These are phyloP conservation scores for Kingdonia uniflora DNA, from an alignment of 164 flowering plant genomes.

Conservation along the genomic window DNA sequence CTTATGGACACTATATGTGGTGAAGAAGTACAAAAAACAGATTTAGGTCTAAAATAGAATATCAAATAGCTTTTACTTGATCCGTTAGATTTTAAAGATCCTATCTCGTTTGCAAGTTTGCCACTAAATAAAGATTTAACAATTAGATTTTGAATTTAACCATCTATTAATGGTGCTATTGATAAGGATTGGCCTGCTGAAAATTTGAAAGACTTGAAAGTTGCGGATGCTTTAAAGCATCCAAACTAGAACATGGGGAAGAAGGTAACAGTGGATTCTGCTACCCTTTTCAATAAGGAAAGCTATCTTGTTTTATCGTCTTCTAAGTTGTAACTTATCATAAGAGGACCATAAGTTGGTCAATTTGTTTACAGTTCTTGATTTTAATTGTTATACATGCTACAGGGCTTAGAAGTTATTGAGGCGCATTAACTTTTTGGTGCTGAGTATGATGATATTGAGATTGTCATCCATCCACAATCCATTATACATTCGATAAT, in stretches of 20 bases:
- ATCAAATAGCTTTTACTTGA: too few relatives aligned
- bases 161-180: conserved; percentile 5
- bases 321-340: not conserved
- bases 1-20: too few relatives aligned
- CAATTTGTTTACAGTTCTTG: too few relatives aligned
- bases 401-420: conserved; percentile 94
- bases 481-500: conserved; percentile 95
- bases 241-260: conserved; percentile 99
- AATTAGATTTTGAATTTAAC: conserved; percentile 1
- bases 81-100: too few relatives aligned
- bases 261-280: conserved; percentile 96
- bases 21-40: too few relatives aligned
- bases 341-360: too few relatives aligned
- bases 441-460: conserved; percentile 86
- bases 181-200: conserved; percentile 95
- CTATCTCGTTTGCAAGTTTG: not conserved
- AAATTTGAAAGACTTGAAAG: conserved; percentile 85
- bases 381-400: too few relatives aligned
- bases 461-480: conserved; percentile 94
- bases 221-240: conserved; percentile 96
- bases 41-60: too few relatives aligned
- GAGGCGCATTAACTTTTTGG: conserved; percentile 98
- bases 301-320: conserved; percentile 3
- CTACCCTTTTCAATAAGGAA: conserved; percentile 98
- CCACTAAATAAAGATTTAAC: conserved; percentile 1